phyloP scores from a whole-genome alignment of 192 early-diverging fungal species.

The Coemansia furcata region DNA sequence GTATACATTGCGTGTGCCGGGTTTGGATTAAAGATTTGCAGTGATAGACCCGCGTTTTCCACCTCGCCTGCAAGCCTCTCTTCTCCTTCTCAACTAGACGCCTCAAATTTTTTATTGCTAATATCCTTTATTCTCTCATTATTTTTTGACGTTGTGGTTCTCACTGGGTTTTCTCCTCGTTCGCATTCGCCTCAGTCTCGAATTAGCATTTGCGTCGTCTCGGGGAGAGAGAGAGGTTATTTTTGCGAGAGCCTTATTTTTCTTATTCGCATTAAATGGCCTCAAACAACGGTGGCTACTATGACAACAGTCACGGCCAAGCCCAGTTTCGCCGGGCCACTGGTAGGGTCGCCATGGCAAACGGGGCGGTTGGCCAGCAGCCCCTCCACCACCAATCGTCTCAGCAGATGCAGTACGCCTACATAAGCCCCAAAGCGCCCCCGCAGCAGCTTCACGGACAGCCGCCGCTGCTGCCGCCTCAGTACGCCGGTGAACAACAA shows the following conservation, averaged over 20 bases:
- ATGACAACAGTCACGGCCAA: slow-evolving; percentile 18
- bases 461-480: neutral
- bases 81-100: neutral
- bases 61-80: neutral
- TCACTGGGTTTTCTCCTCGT: neutral
- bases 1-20: neutral
- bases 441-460: neutral
- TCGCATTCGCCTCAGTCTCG: neutral
- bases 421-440: neutral
- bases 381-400: slow-evolving; percentile 12
- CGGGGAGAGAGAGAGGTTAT: neutral
- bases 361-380: neutral
- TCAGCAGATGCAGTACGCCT: slow-evolving; percentile 17
- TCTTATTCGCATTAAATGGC: slow-evolving; percentile 7
- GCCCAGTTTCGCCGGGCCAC: slow-evolving; percentile 35
- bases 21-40: neutral
- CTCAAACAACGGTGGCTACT: slow-evolving; percentile 18
- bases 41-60: neutral
- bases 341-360: slow-evolving; percentile 26
- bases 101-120: slow-evolving; percentile 6
- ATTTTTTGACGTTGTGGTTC: neutral
- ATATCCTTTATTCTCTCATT: neutral
- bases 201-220: neutral
- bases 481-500: slow-evolving; percentile 6
- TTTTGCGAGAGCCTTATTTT: slow-evolving; percentile 1